These are phyloP conservation scores for Pythium aphanidermatum DNA, from an alignment of 352 stramenopile species.

Conservation along the genomic window DNA sequence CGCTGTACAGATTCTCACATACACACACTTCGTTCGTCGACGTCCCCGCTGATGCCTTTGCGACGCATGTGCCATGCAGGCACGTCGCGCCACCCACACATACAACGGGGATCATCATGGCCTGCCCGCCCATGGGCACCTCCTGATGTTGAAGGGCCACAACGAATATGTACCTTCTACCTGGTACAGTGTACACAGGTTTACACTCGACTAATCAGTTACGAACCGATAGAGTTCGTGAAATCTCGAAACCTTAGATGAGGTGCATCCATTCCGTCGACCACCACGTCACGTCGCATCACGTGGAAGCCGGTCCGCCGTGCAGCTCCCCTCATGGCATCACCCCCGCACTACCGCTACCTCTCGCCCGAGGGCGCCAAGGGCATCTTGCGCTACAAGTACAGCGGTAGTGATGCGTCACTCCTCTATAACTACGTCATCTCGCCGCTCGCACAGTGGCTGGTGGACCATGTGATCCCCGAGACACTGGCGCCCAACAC, in stretches of 20 bases:
- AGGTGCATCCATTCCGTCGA: too few species aligned
- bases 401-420: conserved; percentile 79
- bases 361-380: conserved; percentile 65
- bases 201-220: too few species aligned
- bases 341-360: conserved; percentile 41
- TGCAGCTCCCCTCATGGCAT: background rate
- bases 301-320: too few species aligned
- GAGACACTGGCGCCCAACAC: conserved; percentile 68
- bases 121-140: too few species aligned
- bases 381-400: conserved; percentile 73
- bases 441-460: conserved; percentile 65
- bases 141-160: conserved; percentile 4
- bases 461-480: conserved; percentile 71
- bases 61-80: conserved; percentile 43
- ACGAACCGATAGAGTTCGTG: too few species aligned
- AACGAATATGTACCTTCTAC: too few species aligned
- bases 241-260: too few species aligned
- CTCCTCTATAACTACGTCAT: conserved; percentile 81
- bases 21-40: conserved; percentile 22
- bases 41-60: conserved; percentile 5
- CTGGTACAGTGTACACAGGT: too few species aligned
- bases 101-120: too few species aligned
- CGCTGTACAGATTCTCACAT: conserved; percentile 42
- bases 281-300: too few species aligned
- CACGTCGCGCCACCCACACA: conserved; percentile 22